Conservation (phyloP, 2,329 filamentous ascomycete species). For the Aspergillus texensis region DNA sequence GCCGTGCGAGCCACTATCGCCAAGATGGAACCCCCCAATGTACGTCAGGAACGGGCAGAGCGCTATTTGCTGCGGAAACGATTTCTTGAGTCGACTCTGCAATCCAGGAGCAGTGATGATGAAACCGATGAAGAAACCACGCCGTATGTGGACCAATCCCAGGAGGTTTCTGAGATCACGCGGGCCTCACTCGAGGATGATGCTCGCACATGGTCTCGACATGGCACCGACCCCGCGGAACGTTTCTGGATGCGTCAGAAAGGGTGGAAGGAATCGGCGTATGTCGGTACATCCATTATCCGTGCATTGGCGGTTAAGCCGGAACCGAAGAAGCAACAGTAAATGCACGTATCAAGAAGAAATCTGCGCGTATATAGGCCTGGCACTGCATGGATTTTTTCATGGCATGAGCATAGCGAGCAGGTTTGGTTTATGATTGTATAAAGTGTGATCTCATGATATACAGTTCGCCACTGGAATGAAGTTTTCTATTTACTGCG, state of each 20-base stretch:
- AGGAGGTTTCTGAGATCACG: conserved; percentile 34
- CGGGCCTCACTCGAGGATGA: conserved; percentile 47
- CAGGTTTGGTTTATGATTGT: background rate
- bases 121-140: conserved; percentile 10
- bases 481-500: background rate
- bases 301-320: conserved; percentile 30
- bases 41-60: conserved; percentile 82
- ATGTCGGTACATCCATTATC: conserved; percentile 46
- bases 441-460: background rate
- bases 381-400: background rate
- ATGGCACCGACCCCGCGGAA: conserved; percentile 35
- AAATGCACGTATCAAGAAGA: too few relatives aligned
- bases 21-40: conserved; percentile 81
- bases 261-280: conserved; percentile 46
- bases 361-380: background rate
- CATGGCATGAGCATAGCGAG: background rate
- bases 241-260: conserved; percentile 50
- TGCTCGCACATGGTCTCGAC: conserved; percentile 38
- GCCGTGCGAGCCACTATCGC: conserved; percentile 71
- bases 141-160: conserved; percentile 13
- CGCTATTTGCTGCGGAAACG: conserved; percentile 78
- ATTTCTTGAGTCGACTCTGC: conserved; percentile 61
- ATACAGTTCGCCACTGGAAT: background rate
- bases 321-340: conserved; percentile 35
- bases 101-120: conserved; percentile 26